Conservation (phyloP, 805 yeast species). For the Priceomyces melissophilus region DNA sequence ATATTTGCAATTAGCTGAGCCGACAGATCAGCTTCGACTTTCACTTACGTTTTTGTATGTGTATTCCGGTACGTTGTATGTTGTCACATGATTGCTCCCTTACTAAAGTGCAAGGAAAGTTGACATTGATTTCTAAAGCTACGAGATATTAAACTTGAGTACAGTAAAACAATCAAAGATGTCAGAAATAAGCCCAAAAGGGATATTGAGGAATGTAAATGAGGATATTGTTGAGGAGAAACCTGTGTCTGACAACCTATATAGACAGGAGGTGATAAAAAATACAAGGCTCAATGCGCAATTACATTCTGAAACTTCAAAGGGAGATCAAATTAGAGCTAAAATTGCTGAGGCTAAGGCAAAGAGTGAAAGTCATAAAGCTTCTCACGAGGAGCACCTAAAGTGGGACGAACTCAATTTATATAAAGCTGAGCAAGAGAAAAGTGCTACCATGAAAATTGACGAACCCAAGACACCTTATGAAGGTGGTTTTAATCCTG, state of each 20-base stretch:
- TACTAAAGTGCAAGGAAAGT: too few species aligned
- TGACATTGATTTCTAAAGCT: too few species aligned
- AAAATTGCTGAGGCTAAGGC: slow-evolving; percentile 39
- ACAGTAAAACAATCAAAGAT: slow-evolving; percentile 1
- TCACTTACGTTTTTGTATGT: too few species aligned
- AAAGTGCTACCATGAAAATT: slow-evolving; percentile 71
- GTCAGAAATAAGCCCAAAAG: slow-evolving; percentile 24
- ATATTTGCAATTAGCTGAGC: too few species aligned
- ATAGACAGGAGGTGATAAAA: slow-evolving; percentile 69
- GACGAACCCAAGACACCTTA: slow-evolving; percentile 97
- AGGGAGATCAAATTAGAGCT: slow-evolving; percentile 47
- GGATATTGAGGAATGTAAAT: slow-evolving; percentile 53
- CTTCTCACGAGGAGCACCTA: slow-evolving; percentile 37
- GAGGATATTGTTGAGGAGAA: slow-evolving; percentile 23
- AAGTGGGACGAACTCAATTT: slow-evolving; percentile 86
- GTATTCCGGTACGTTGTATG: too few species aligned
- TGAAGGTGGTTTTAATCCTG: slow-evolving; percentile 82
- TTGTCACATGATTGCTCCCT: too few species aligned
- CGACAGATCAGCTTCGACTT: too few species aligned
- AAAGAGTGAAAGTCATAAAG: slow-evolving; percentile 6
- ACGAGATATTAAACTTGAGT: too few species aligned
- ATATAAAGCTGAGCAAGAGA: slow-evolving; percentile 67
- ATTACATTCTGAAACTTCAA: slow-evolving; percentile 31
- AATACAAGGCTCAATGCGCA: slow-evolving; percentile 77
- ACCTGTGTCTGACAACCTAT: slow-evolving; percentile 25